phyloP scores from a whole-genome alignment of 176 grass and related monocot genomes.

The Zoysia japonica region DNA sequence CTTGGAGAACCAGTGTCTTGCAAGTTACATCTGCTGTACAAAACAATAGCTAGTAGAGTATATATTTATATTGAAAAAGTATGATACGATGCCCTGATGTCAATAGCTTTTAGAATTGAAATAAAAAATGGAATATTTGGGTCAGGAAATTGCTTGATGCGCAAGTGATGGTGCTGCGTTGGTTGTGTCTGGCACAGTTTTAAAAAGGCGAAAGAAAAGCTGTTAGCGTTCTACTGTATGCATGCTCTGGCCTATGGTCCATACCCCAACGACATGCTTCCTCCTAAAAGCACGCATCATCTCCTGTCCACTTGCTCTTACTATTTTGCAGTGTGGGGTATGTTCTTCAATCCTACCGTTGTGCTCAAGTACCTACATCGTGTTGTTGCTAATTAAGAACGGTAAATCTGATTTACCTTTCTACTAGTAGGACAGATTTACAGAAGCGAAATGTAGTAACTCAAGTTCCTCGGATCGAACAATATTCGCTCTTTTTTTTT shows the following conservation, averaged over 20 bases:
- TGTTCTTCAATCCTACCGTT: constrained; percentile 8
- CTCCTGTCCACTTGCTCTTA: constrained; percentile 29
- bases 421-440: background rate
- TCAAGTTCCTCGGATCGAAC: background rate
- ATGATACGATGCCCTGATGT: background rate
- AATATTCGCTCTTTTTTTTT: background rate
- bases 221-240: background rate
- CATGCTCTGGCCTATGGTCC: constrained; percentile 14
- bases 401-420: background rate
- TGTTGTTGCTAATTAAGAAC: background rate
- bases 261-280: constrained; percentile 16
- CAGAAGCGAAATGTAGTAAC: background rate
- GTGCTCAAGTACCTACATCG: background rate
- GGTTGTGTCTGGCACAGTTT: background rate
- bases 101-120: too few species aligned
- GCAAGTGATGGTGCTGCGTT: background rate
- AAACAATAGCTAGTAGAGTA: background rate
- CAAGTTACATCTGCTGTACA: background rate
- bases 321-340: constrained; percentile 6
- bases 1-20: background rate
- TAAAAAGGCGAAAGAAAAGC: background rate
- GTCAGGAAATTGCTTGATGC: constrained; percentile 9
- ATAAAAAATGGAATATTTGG: background rate
- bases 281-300: constrained; percentile 8
- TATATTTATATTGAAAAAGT: background rate